These are phyloP conservation scores for Fonsecaea pedrosoi DNA, from an alignment of 2,329 filamentous ascomycete species.

Conservation along the genomic window DNA sequence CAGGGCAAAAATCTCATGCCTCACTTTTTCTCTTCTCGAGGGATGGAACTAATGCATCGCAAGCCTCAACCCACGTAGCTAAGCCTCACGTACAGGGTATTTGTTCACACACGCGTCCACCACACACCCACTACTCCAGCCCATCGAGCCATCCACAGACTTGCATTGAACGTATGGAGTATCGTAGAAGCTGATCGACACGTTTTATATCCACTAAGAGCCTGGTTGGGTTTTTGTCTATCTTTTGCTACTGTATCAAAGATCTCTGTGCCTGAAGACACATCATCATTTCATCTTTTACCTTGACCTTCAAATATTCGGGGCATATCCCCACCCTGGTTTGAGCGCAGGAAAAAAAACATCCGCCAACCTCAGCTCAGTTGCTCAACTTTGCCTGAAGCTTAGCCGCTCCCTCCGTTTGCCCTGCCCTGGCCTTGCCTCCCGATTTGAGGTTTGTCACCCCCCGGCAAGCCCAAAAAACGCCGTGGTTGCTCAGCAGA, in stretches of 20 bases:
- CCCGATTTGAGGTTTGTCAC: conserved; percentile 9
- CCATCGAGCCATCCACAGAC: conserved; percentile 2
- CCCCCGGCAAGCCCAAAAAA: neutral
- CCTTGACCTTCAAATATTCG: conserved; percentile 7
- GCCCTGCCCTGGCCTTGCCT: neutral
- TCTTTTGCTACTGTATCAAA: conserved; percentile 3
- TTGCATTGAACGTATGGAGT: conserved; percentile 1
- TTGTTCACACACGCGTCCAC: neutral
- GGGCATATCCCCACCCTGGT: neutral
- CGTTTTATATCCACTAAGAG: conserved; percentile 8
- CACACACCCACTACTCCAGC: conserved; percentile 5
- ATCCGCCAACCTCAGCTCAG: neutral
- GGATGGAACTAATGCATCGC: neutral
- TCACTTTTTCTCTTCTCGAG: neutral
- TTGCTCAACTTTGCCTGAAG: neutral
- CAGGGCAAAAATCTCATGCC: neutral
- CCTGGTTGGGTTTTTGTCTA: conserved; percentile 11
- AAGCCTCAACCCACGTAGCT: conserved; percentile 2
- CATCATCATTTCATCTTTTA: conserved; percentile 9
- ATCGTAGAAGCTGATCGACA: conserved; percentile 20
- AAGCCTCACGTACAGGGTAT: conserved; percentile 4
- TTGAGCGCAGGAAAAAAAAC: neutral
- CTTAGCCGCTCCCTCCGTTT: conserved; percentile 4
- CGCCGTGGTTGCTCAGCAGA: conserved; percentile 27
- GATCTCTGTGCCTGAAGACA: conserved; percentile 15